Evolutionary conservation across 202 grass and related monocot genomes (phyloP).

Genomic region (Miscanthus sacchariflorus): DNA sequence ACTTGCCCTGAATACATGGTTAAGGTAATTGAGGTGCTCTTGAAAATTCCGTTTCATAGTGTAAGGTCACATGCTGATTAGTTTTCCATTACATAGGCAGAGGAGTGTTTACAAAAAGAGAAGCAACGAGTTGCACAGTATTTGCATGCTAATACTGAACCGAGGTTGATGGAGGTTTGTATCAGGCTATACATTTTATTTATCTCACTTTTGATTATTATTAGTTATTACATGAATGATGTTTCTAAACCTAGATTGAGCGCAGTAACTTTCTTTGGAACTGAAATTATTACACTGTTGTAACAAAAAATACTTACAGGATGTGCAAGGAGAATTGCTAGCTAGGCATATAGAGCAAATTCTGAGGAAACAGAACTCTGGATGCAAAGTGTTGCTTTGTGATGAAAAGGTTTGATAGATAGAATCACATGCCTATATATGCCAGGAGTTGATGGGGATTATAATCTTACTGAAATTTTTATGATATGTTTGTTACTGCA

Average conservation of each 20-base stretch:
- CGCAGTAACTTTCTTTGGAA: neutral
- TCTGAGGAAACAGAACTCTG: slow-evolving; percentile 76
- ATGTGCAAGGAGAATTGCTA: slow-evolving; percentile 62
- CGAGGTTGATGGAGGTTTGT: slow-evolving; percentile 68
- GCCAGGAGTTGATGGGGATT: neutral
- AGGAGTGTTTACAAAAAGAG: slow-evolving; percentile 83
- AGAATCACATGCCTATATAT: neutral
- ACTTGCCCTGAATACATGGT: slow-evolving; percentile 76
- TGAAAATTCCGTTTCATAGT: neutral
- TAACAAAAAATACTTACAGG: slow-evolving; percentile 54
- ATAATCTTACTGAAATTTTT: neutral
- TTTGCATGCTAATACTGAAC: slow-evolving; percentile 69
- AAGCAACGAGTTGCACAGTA: slow-evolving; percentile 74
- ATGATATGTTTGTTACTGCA: slow-evolving; percentile 11
- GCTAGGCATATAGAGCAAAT: slow-evolving; percentile 60
- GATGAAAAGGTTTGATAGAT: slow-evolving; percentile 66
- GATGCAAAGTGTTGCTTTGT: slow-evolving; percentile 72
- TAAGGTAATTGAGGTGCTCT: slow-evolving; percentile 50
- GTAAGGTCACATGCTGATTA: slow-evolving; percentile 11
- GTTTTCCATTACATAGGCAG: slow-evolving; percentile 53
- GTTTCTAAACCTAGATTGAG: neutral
- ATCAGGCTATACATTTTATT: neutral
- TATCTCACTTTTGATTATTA: neutral
- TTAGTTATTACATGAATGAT: neutral
- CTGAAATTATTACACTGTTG: slow-evolving; percentile 15